phyloP scores from a whole-genome alignment of 2,329 filamentous ascomycete species.

The Grosmannia serpens region DNA sequence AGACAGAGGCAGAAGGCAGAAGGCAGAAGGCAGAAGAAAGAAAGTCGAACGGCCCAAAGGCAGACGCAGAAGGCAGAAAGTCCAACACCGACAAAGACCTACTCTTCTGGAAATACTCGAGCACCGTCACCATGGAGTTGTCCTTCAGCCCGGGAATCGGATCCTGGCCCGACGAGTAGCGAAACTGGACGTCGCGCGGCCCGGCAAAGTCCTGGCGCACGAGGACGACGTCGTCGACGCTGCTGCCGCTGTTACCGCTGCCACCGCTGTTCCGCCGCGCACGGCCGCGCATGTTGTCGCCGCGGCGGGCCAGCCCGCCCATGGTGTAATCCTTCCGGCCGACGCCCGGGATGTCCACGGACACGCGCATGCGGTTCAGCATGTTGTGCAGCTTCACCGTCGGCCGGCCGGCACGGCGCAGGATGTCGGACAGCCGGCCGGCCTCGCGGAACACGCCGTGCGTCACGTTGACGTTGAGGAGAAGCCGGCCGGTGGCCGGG shows the following conservation, averaged over 20 bases:
- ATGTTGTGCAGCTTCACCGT: constrained; percentile 6
- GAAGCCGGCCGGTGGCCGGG: constrained; percentile 38
- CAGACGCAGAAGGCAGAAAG: background rate
- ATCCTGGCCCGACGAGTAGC: background rate
- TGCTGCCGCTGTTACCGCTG: background rate
- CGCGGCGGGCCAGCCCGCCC: constrained; percentile 5
- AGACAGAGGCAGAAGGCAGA: too few relatives aligned
- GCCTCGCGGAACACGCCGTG: constrained; percentile 38
- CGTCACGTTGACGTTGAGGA: constrained; percentile 44
- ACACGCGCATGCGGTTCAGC: constrained; percentile 15
- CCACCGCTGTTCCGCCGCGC: background rate
- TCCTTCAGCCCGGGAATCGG: background rate
- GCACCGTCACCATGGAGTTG: background rate
- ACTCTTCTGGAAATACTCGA: constrained; percentile 8
- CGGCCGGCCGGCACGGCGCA: constrained; percentile 1
- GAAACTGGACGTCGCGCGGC: background rate
- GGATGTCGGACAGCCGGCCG: constrained; percentile 24
- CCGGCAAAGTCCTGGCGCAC: background rate
- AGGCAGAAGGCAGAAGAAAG: too few relatives aligned
- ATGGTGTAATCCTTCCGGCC: constrained; percentile 20
- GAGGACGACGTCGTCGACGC: background rate
- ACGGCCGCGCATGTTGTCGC: constrained; percentile 2
- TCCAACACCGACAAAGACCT: background rate
- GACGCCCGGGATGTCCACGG: constrained; percentile 20
- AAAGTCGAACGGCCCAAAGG: background rate